Evolutionary conservation across 1,139 yeast genomes (phyloP), one percentile per base, ranked within the genome.

Genomic region (Debaryomyces sp.): DNA sequence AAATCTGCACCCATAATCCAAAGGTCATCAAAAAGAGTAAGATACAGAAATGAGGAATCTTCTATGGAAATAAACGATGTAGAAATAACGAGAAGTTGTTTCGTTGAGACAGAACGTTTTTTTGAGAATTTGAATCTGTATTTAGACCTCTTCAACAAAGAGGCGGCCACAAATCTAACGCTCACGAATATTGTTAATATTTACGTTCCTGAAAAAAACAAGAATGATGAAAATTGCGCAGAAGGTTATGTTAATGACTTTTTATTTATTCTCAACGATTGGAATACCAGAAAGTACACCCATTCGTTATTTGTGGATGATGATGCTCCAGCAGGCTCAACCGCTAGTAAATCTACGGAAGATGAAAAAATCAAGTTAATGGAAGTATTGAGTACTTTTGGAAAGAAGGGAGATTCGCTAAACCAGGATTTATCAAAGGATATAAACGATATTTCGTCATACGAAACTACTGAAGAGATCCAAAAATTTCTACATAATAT

Each of bases 21-120:
- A 46, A 53, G 81, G 38, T 62, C 75, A 0, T 75, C 80, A 0
- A 73, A 73, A 50, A 51, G 81, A 46, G 63, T 75, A 72, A 44
- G 57, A 65, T 50, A 45, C 58, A 36, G 73, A 67, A 37, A 42
- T 35, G 45, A 50, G 9, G 50, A 49, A 2, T 48, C 52, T n/a
- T 52, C 51, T 26, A 53, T 61, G 6, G 64, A 64, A 7, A 47
- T 58, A 1, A 46, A 54, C 4, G 60, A 56, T 9, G 57, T 64
- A 4, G 58, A 57, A 36, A 33, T 67, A n/a, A 53, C 60, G n/a
- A 54, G 58, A 27, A 54, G 54, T 12, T 58, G 58, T 55, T 68
- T 73, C 54, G 44, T 44, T 23, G 68, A 70, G 51, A 61, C 71
- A 5, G 55, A 58, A 9, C 37, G 30, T 10, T 65, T 70, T 53